Conservation (phyloP, 129 eudicot genomes). For the Artemisia annua region DNA sequence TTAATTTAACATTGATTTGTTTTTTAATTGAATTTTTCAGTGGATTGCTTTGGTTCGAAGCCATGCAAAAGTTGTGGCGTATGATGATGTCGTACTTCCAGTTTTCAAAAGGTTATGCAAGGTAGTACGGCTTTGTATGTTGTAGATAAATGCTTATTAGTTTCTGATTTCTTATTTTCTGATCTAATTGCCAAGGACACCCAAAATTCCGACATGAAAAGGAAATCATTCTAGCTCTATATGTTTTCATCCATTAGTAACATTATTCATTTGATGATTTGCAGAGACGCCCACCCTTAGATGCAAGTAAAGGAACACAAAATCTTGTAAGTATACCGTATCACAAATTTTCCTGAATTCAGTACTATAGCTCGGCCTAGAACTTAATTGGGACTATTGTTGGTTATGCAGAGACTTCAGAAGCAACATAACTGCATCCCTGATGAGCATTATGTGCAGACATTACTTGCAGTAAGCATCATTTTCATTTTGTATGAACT, state of each 20-base stretch:
- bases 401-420: constrained; percentile 70
- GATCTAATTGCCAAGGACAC: neutral
- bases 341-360: neutral
- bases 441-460: constrained; percentile 97
- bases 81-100: constrained; percentile 70
- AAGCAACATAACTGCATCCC: constrained; percentile 97
- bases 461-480: constrained; percentile 81
- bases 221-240: neutral
- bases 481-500: neutral
- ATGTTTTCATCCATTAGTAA: constrained; percentile 1
- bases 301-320: constrained; percentile 53
- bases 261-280: constrained; percentile 15
- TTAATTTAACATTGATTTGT: neutral
- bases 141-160: neutral
- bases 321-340: constrained; percentile 62
- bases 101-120: constrained; percentile 82
- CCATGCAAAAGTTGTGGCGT: constrained; percentile 84
- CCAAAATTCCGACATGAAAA: neutral
- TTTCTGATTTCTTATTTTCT: neutral
- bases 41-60: constrained; percentile 77
- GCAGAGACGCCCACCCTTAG: constrained; percentile 91
- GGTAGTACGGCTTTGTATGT: constrained; percentile 38
- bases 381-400: neutral
- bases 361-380: neutral
- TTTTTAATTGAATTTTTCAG: constrained; percentile 40